Evolutionary conservation across 441 rosid species (phyloP), one percentile per base, ranked within the genome.

Genomic region (Isatis lusitanica): DNA sequence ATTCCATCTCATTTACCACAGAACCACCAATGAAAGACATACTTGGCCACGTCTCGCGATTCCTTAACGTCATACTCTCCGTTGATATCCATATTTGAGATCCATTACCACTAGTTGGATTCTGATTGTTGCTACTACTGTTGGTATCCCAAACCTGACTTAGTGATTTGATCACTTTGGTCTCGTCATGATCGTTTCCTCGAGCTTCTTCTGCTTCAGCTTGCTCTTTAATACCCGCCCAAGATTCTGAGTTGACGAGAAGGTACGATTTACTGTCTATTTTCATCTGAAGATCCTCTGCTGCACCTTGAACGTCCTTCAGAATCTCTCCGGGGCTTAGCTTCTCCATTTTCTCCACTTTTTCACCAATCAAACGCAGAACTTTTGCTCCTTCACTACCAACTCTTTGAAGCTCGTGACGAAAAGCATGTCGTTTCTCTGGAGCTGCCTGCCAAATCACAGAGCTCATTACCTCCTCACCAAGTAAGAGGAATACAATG

Each of bases 311-410:
- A 18, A 88, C 88, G 70, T 85, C 77, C 10, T 48, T 57, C 10
- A 92, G 86, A 30, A 90, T 72, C 69, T 87, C 88, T 44, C 16
- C 78, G 10, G 83, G 50, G 80, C 76, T 78, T 28, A 86, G 65
- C 75, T 74, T 90, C 64, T 90, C 96, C 94, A 92, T 86, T 67
- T 79, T 86, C 30, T 84, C 83, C 1, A 92, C 79, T 51, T 86
- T 90, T 63, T 79, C 78, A 50, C 88, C 93, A 18, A 92, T 89
- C 68, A 84, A 84, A 2, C 83, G 83, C n/a, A 92, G 58, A 15
- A 88, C 79, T 69, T 84, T 88, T 7, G 94, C 91, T 40, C 94
- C 96, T 68, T 78, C 91, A 16, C 73, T 82, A 3, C 97, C 90
- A 38, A 88, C 92, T 74, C 82, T 85, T 63, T 83, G 91, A 26